Percentiles rank a stretch among this genome's conserved stretches.
Evolutionary conservation across 106 monocot genomes (phyloP).

Genomic region (Ottelia alismoides): DNA sequence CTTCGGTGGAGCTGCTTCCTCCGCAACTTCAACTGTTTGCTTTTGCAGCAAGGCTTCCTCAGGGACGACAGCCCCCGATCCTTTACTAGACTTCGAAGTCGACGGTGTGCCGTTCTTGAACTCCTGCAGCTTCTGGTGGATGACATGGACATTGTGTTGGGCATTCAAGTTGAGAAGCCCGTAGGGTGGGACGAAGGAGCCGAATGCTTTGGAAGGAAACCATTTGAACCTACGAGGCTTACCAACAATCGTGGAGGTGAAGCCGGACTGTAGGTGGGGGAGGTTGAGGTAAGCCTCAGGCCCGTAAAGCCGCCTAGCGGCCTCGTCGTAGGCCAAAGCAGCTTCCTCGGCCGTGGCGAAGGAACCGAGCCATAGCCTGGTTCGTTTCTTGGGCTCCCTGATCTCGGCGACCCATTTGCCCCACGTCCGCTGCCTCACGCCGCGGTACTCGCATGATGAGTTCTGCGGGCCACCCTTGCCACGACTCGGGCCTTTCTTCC

Average conservation of each 20-base stretch:
- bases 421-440: conserved; percentile 96
- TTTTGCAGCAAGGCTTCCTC: no score
- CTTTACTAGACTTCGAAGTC: not conserved
- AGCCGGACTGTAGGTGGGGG: conserved; percentile 54
- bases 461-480: conserved; percentile 97
- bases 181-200: conserved; percentile 18
- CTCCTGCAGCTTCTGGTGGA: conserved; percentile 79
- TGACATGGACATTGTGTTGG: conserved; percentile 89
- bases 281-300: conserved; percentile 95
- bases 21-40: no score
- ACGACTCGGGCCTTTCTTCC: conserved; percentile 88
- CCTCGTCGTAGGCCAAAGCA: conserved; percentile 91
- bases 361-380: conserved; percentile 92
- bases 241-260: conserved; percentile 1
- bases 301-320: conserved; percentile 82
- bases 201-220: conserved; percentile 31
- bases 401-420: conserved; percentile 99
- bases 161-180: conserved; percentile 73
- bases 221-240: conserved; percentile 39
- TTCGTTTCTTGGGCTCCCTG: conserved; percentile 82
- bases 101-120: conserved; percentile 24
- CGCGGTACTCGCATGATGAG: conserved; percentile 82
- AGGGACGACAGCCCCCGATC: not conserved
- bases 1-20: not conserved
- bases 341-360: conserved; percentile 93